Evolutionary conservation across 352 stramenopile genomes (phyloP).

Genomic region (Phytopythium cucurbitacearum): DNA sequence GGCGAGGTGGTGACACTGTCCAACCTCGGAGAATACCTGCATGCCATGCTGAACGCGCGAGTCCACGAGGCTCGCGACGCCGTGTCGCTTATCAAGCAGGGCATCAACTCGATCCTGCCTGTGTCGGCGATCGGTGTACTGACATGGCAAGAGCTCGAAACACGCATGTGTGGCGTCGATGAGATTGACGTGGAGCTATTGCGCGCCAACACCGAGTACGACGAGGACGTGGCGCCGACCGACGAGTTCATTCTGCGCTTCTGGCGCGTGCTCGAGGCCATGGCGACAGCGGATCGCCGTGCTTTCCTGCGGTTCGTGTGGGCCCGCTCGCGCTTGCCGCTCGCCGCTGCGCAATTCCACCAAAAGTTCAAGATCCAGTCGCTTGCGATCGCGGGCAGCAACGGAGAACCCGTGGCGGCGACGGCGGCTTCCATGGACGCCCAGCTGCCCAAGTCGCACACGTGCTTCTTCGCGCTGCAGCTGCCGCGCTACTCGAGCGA

Average conservation of each 20-base stretch:
- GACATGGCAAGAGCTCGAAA: constrained; percentile 69
- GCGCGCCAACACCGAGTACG: constrained; percentile 78
- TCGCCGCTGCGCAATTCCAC: constrained; percentile 57
- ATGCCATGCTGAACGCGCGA: constrained; percentile 31
- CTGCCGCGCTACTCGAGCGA: constrained; percentile 77
- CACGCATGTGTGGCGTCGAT: constrained; percentile 60
- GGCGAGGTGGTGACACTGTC: constrained; percentile 33
- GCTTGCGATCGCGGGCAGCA: constrained; percentile 18
- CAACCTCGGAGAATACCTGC: constrained; percentile 51
- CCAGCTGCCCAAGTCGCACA: constrained; percentile 84
- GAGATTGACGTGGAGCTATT: constrained; percentile 73
- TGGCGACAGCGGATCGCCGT: constrained; percentile 61
- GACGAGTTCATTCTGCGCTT: constrained; percentile 78
- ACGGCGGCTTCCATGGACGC: constrained; percentile 32
- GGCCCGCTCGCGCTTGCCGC: constrained; percentile 65
- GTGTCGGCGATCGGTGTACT: constrained; percentile 51
- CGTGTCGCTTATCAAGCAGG: constrained; percentile 71
- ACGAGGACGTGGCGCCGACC: constrained; percentile 57
- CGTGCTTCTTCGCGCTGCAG: constrained; percentile 84
- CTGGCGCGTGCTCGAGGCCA: constrained; percentile 61
- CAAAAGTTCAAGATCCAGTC: constrained; percentile 89
- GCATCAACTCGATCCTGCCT: constrained; percentile 70
- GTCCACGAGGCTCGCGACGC: constrained; percentile 38
- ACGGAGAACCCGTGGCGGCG: background rate
- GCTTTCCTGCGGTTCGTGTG: constrained; percentile 83